Base-by-base conservation (phyloP, 106 monocot species). In the Dactylorhiza incarnata region DNA sequence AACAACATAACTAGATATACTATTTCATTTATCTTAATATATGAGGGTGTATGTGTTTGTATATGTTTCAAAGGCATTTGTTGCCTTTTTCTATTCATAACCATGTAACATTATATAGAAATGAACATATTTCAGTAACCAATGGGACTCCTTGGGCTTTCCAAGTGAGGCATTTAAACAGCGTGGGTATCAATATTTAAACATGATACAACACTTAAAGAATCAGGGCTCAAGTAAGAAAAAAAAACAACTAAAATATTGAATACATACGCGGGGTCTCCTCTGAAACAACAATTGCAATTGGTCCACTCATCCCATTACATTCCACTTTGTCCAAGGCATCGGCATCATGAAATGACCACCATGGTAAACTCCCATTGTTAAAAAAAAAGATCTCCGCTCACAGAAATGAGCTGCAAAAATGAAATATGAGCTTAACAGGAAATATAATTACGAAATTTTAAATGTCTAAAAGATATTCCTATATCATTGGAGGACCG, bases 251-350 rank as follows among this genome's bases (percentile, higher is more conserved):
- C n/a, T n/a, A n/a, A 46, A 52, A 17, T 12, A 5, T 23, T 20
- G 45, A 44, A 65, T 75, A 78, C 80, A 74, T 88, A 97, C 97
- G 97, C 78, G 97, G 97, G 77, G 94, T 97, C 76, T 97, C 97
- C 83, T 97, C 97, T 72, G 97, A 97, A 58, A 97, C 93, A 68
- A 97, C 80, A 55, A 97, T 81, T 76, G 94, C 91, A 87, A 89
- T 86, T 74, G 97, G 97, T 67, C 97, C 97, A 74, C 83, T 86
- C 83, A 89, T 74, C 3, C 81, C 85, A 19, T 82, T 65, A 65
- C 97, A 97, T 74, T 68, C 93, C 75, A 68, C 79, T 16, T 83
- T 71, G 84, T 87, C 74, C 19, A 73, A 77, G 70, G 84, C 75
- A 82, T 86, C 77, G 43, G 45, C 48, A 81, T 89, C 93, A 87